Evolutionary conservation across 352 stramenopile genomes (phyloP).

Genomic region (Phytophthora pisi): DNA sequence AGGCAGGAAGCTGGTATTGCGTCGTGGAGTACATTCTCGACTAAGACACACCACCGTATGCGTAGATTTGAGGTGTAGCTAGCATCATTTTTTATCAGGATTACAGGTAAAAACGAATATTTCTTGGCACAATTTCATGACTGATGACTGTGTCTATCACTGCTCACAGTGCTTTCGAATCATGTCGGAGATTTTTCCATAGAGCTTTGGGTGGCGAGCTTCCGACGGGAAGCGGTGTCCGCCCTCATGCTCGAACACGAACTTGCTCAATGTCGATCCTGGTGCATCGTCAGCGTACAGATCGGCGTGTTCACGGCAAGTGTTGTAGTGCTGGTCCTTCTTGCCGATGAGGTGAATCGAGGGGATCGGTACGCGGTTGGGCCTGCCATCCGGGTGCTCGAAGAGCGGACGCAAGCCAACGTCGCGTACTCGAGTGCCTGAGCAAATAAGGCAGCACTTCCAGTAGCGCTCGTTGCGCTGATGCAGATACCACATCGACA

Average conservation of each 20-base stretch:
- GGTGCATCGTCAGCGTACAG: constrained; percentile 30
- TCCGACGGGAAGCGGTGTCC: constrained; percentile 40
- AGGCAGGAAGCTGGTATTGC: constrained; percentile 9
- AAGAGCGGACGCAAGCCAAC: constrained; percentile 40
- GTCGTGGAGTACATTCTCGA: neutral
- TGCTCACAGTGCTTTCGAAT: constrained; percentile 26
- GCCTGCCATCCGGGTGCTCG: constrained; percentile 29
- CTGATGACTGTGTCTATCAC: neutral
- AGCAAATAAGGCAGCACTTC: constrained; percentile 55
- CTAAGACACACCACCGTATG: neutral
- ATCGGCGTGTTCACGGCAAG: constrained; percentile 14
- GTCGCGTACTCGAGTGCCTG: constrained; percentile 33
- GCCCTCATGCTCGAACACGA: constrained; percentile 38
- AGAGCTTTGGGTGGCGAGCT: constrained; percentile 27
- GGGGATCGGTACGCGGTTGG: constrained; percentile 46
- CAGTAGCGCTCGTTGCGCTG: constrained; percentile 35
- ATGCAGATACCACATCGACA: constrained; percentile 48
- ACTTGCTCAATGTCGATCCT: constrained; percentile 11
- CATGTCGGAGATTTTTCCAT: constrained; percentile 26
- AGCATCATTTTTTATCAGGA: constrained; percentile 4
- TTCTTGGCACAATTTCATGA: too few species aligned
- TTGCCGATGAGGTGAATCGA: constrained; percentile 65
- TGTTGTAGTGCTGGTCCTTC: constrained; percentile 1
- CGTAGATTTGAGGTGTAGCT: neutral
- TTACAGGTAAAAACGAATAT: too few species aligned